Conservation (phyloP, 2,329 filamentous ascomycete genomes). For the Diaporthe ampelina region DNA sequence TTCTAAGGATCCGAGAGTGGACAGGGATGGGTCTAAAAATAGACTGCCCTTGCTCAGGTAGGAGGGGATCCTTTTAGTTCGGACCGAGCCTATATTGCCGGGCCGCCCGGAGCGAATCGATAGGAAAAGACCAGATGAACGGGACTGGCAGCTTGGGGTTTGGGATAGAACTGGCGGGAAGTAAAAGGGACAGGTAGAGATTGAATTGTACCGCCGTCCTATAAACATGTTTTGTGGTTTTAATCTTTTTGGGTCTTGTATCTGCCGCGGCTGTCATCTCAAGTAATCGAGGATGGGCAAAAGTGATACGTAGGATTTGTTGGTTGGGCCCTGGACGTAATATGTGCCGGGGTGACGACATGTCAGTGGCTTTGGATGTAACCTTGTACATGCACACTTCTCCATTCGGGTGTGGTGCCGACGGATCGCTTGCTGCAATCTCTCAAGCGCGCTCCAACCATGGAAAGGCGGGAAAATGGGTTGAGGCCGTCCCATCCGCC, state of each 20-base stretch:
- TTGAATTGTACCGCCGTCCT: not conserved
- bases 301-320: slow-evolving; percentile 11
- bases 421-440: slow-evolving; percentile 26
- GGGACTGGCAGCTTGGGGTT: not conserved
- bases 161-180: no score
- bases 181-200: not conserved
- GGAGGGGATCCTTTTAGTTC: slow-evolving; percentile 2
- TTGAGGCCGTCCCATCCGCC: slow-evolving; percentile 12
- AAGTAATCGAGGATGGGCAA: not conserved
- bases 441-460: slow-evolving; percentile 17
- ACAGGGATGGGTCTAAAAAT: slow-evolving; percentile 25
- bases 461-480: not conserved
- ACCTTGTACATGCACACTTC: slow-evolving; percentile 3
- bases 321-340: slow-evolving; percentile 17
- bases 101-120: not conserved
- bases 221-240: not conserved
- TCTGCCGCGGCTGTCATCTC: no score
- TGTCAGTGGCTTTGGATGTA: slow-evolving; percentile 16
- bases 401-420: slow-evolving; percentile 26
- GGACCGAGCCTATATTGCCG: slow-evolving; percentile 30
- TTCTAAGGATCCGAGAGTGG: slow-evolving; percentile 22
- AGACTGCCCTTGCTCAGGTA: not conserved
- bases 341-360: slow-evolving; percentile 29
- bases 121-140: not conserved
- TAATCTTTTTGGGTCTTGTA: not conserved